Conservation (phyloP, 1,284 basidiomycete genomes). For the Naganishia liquefaciens region DNA sequence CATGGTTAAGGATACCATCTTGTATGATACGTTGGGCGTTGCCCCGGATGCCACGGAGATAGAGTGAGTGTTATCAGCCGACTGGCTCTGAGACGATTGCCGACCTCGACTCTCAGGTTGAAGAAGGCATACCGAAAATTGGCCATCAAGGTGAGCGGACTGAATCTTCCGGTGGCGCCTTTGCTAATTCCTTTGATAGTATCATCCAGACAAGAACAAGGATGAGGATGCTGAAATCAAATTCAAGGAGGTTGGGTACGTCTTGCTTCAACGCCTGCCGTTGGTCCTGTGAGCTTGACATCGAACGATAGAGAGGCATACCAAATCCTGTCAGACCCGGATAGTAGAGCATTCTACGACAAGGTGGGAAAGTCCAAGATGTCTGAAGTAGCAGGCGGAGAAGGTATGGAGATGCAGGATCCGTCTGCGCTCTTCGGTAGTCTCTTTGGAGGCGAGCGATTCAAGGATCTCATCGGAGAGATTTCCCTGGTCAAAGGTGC, state of each 20-base stretch:
- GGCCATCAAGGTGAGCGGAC: conserved; percentile 76
- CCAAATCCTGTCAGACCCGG: conserved; percentile 80
- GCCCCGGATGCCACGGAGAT: conserved; percentile 50
- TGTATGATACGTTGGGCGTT: conserved; percentile 53
- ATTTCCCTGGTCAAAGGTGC: conserved; percentile 78
- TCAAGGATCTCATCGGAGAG: conserved; percentile 78
- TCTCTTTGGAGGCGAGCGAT: conserved; percentile 74
- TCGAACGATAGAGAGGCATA: conserved; percentile 73
- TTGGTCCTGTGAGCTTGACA: too few relatives aligned
- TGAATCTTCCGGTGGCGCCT: neutral
- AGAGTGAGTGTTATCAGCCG: conserved; percentile 40
- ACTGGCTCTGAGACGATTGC: too few relatives aligned
- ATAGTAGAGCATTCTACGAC: conserved; percentile 87
- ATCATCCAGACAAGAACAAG: conserved; percentile 90
- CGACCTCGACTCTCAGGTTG: conserved; percentile 53
- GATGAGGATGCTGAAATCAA: conserved; percentile 83
- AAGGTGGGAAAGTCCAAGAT: conserved; percentile 75
- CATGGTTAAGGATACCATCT: conserved; percentile 51
- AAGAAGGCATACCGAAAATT: conserved; percentile 96
- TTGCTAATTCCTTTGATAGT: conserved; percentile 57
- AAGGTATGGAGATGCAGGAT: conserved; percentile 72
- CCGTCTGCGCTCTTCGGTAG: conserved; percentile 87
- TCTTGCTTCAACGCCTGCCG: conserved; percentile 22
- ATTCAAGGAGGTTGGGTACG: conserved; percentile 89
- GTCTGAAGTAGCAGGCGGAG: conserved; percentile 45